Conservation (phyloP, 495 filamentous ascomycete species). For the Penicillium subrubescens region DNA sequence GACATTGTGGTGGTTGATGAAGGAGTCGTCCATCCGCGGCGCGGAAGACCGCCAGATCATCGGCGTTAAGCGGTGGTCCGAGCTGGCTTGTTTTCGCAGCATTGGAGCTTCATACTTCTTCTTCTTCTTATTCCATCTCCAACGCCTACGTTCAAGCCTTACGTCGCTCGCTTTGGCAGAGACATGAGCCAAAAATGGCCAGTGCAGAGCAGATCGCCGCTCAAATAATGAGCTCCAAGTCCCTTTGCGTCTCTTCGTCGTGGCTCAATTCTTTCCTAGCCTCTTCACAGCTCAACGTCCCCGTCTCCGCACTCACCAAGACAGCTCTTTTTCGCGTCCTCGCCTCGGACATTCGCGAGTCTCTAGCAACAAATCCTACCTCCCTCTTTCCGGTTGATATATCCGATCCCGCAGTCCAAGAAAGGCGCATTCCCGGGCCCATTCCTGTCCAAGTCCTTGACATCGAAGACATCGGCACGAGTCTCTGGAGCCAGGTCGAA, state of each 20-base stretch:
- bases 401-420: slow-evolving; percentile 51
- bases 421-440: slow-evolving; percentile 56
- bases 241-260: slow-evolving; percentile 42
- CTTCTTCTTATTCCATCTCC: background rate
- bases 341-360: slow-evolving; percentile 69
- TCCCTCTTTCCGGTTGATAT: slow-evolving; percentile 62
- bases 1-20: slow-evolving; percentile 59
- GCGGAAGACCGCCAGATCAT: slow-evolving; percentile 17
- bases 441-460: slow-evolving; percentile 81
- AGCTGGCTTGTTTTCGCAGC: slow-evolving; percentile 18
- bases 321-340: slow-evolving; percentile 83
- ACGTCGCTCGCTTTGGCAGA: background rate
- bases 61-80: slow-evolving; percentile 37
- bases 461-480: slow-evolving; percentile 76
- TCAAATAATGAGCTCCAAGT: slow-evolving; percentile 46
- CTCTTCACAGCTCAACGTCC: slow-evolving; percentile 54
- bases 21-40: slow-evolving; percentile 8
- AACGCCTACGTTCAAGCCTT: background rate
- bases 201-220: slow-evolving; percentile 42
- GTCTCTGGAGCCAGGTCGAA: slow-evolving; percentile 83
- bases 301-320: slow-evolving; percentile 70
- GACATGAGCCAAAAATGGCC: slow-evolving; percentile 32
- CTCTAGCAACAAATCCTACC: slow-evolving; percentile 50
- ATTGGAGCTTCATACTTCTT: background rate
- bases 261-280: slow-evolving; percentile 50